Evolutionary conservation across 2,329 filamentous ascomycete species (phyloP).

Genomic region (Microsporum ferrugineum): DNA sequence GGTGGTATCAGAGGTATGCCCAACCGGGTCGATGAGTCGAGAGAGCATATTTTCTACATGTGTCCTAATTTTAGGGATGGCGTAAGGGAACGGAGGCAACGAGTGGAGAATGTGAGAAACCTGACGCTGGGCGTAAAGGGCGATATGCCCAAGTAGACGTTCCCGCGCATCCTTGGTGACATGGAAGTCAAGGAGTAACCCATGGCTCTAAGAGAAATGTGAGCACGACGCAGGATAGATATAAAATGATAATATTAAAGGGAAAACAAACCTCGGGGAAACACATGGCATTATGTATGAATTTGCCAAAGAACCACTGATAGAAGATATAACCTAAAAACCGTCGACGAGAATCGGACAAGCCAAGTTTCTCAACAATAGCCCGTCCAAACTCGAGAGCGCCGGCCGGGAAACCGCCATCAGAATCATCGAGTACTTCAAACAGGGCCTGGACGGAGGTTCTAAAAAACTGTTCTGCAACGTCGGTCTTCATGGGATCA

Average conservation of each 20-base stretch:
- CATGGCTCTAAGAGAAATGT: conserved; percentile 37
- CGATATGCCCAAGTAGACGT: conserved; percentile 61
- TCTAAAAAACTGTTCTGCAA: conserved; percentile 80
- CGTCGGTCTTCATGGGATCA: conserved; percentile 62
- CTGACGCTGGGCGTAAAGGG: conserved; percentile 64
- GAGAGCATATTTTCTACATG: conserved; percentile 31
- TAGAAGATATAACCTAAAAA: conserved; percentile 76
- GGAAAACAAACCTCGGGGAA: conserved; percentile 62
- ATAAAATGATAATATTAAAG: neutral
- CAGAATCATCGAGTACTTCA: conserved; percentile 72
- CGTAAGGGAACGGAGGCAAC: conserved; percentile 39
- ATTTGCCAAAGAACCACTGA: conserved; percentile 85
- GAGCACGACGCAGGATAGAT: neutral
- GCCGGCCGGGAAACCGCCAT: conserved; percentile 76
- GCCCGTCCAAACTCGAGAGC: conserved; percentile 75
- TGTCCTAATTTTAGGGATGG: conserved; percentile 24
- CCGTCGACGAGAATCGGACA: conserved; percentile 57
- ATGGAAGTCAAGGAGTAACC: conserved; percentile 72
- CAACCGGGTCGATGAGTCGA: conserved; percentile 4
- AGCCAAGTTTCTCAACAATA: conserved; percentile 62
- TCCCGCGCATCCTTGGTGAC: conserved; percentile 84
- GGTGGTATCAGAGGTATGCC: neutral
- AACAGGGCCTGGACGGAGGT: conserved; percentile 71
- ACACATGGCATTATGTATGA: conserved; percentile 70
- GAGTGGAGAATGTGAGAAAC: conserved; percentile 63